Conservation (phyloP, 2,329 filamentous ascomycete genomes). For the Coccinonectria pachysandricola region DNA sequence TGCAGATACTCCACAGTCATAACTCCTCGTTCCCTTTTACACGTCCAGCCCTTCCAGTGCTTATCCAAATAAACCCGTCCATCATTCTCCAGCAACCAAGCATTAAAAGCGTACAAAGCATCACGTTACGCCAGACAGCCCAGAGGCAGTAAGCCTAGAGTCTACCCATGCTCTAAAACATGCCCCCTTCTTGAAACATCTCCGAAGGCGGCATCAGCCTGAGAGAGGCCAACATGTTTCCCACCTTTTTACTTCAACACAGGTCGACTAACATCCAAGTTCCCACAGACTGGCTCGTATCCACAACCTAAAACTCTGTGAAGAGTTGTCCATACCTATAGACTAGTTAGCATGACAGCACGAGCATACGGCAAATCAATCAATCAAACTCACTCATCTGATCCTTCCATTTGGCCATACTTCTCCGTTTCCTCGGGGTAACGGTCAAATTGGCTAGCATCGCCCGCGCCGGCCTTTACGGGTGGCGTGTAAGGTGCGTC, state of each 20-base stretch:
- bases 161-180: too few relatives aligned
- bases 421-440: conserved; percentile 95
- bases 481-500: conserved; percentile 96
- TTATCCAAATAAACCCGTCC: too few relatives aligned
- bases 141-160: too few relatives aligned
- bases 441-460: conserved; percentile 95
- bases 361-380: too few relatives aligned
- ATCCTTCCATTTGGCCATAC: conserved; percentile 62
- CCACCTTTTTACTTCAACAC: neutral
- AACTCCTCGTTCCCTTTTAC: too few relatives aligned
- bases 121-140: too few relatives aligned
- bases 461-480: conserved; percentile 84
- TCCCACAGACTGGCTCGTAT: conserved; percentile 8
- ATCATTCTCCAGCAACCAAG: too few relatives aligned
- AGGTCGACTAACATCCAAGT: too few relatives aligned
- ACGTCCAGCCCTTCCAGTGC: too few relatives aligned
- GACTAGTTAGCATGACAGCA: conserved; percentile 8
- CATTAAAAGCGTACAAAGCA: too few relatives aligned
- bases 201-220: too few relatives aligned
- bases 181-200: conserved; percentile 7
- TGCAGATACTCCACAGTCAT: too few relatives aligned
- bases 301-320: conserved; percentile 52
- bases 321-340: conserved; percentile 64
- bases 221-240: conserved; percentile 1
- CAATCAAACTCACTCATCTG: conserved; percentile 66